Conservation (phyloP, 129 eudicot genomes). For the Ambrosia trifida region DNA sequence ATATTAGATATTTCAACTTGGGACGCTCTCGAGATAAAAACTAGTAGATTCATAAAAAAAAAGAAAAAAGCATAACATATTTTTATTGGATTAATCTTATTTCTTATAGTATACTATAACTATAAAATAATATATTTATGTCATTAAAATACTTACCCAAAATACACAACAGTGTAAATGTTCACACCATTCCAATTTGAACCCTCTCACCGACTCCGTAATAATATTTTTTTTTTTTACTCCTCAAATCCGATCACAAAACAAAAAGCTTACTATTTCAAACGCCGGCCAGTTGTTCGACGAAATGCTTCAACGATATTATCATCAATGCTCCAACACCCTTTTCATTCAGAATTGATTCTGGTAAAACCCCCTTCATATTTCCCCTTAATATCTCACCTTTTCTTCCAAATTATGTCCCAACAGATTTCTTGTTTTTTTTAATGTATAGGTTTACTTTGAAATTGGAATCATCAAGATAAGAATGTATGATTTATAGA, state of each 20-base stretch:
- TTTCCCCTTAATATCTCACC: not conserved
- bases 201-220: not conserved
- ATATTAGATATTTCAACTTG: too few relatives aligned
- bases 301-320: conserved; percentile 5
- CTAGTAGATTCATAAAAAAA: too few relatives aligned
- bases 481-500: not conserved
- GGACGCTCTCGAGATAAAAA: too few relatives aligned
- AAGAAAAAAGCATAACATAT: too few relatives aligned
- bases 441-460: not conserved
- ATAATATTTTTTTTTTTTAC: not conserved
- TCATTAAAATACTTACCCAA: too few relatives aligned
- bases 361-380: not conserved
- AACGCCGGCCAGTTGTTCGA: conserved; percentile 10
- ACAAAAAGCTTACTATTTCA: not conserved
- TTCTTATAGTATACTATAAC: too few relatives aligned
- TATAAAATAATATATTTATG: too few relatives aligned
- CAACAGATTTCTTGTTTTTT: not conserved
- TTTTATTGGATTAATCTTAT: too few relatives aligned
- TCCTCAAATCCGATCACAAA: not conserved
- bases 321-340: conserved; percentile 1
- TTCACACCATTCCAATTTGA: not conserved
- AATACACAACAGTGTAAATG: too few relatives aligned
- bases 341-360: not conserved
- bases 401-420: not conserved
- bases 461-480: not conserved